Evolutionary conservation across 768 basidiomycete genomes (phyloP).

Genomic region (Phylloporus sp.): DNA sequence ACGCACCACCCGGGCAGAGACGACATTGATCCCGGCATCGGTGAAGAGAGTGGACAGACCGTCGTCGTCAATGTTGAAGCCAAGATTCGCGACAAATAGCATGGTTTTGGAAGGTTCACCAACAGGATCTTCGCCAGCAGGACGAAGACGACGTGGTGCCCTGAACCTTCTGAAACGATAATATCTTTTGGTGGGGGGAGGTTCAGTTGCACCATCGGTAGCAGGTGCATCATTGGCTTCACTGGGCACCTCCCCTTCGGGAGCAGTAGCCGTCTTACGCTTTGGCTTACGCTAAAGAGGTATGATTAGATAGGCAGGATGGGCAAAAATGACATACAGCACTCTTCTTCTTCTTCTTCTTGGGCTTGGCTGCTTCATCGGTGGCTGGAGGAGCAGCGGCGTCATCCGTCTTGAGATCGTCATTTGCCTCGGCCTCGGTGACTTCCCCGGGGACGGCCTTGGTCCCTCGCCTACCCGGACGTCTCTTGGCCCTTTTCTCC

Average conservation of each 20-base stretch:
- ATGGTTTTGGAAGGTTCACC: constrained; percentile 88
- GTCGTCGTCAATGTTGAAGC: constrained; percentile 88
- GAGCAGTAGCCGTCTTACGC: constrained; percentile 34
- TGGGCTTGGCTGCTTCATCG: constrained; percentile 59
- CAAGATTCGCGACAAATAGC: constrained; percentile 97
- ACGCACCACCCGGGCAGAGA: constrained; percentile 86
- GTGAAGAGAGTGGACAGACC: constrained; percentile 80
- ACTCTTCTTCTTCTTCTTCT: constrained; percentile 79
- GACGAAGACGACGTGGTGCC: constrained; percentile 56
- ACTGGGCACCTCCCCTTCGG: constrained; percentile 26
- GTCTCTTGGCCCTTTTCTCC: constrained; percentile 75
- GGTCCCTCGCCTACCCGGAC: constrained; percentile 79
- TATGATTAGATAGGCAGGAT: constrained; percentile 8
- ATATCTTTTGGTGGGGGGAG: constrained; percentile 37
- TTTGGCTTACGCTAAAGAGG: constrained; percentile 52
- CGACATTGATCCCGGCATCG: constrained; percentile 76
- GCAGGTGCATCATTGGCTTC: constrained; percentile 32
- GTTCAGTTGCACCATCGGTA: constrained; percentile 37
- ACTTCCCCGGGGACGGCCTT: constrained; percentile 88
- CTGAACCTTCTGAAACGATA: constrained; percentile 55
- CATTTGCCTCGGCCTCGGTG: constrained; percentile 85
- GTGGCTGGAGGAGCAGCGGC: constrained; percentile 45
- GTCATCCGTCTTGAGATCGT: constrained; percentile 61
- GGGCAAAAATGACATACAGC: constrained; percentile 35
- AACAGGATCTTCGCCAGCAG: constrained; percentile 75